phyloP scores from a whole-genome alignment of 805 yeast genomes.

The Teunomyces pallodes region DNA sequence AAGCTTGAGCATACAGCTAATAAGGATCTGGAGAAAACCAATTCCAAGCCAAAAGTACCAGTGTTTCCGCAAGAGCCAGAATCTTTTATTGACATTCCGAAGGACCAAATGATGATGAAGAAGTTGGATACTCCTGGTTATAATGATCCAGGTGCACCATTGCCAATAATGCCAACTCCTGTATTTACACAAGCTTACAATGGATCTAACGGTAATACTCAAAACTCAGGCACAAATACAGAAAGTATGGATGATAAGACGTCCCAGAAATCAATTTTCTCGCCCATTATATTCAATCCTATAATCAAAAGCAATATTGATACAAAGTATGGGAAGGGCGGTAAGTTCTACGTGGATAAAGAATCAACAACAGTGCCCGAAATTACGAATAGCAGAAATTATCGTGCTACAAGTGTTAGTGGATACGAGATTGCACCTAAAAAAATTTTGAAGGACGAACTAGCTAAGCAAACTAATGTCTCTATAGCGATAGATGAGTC shows the following conservation, averaged over 20 bases:
- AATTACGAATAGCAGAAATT: conserved; percentile 15
- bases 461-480: conserved; percentile 5
- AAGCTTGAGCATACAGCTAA: conserved; percentile 7
- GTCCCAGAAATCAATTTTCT: conserved; percentile 59
- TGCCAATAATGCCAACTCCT: conserved; percentile 56
- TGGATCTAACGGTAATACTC: conserved; percentile 11
- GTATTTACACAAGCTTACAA: conserved; percentile 27
- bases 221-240: background rate
- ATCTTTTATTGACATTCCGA: conserved; percentile 49
- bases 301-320: conserved; percentile 73
- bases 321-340: conserved; percentile 84
- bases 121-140: conserved; percentile 49
- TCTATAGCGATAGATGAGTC: background rate
- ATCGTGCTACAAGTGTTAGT: conserved; percentile 35
- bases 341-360: conserved; percentile 70
- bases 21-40: background rate
- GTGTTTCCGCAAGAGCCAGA: background rate
- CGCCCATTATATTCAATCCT: conserved; percentile 81
- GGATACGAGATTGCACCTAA: conserved; percentile 12
- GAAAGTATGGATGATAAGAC: conserved; percentile 4
- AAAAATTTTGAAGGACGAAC: conserved; percentile 2
- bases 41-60: background rate
- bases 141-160: conserved; percentile 82
- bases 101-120: conserved; percentile 55
- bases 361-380: conserved; percentile 26